These are phyloP conservation scores for Domatiomyces globalis DNA, from an alignment of 2,329 filamentous ascomycete genomes.

Conservation along the genomic window DNA sequence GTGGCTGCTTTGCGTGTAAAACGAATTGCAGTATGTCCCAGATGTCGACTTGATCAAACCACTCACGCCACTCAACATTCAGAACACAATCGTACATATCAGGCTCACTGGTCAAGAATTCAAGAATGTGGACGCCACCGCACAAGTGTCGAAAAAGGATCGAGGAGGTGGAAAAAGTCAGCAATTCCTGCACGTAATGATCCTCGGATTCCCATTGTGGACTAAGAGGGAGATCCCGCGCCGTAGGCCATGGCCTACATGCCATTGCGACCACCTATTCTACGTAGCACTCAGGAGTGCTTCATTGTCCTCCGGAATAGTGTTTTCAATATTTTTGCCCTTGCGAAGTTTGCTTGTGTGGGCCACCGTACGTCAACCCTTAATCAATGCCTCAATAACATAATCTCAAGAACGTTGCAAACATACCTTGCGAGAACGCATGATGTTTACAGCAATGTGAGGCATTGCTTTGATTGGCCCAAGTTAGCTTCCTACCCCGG, in stretches of 20 bases:
- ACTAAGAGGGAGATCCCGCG: slow-evolving; percentile 47
- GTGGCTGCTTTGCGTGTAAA: slow-evolving; percentile 42
- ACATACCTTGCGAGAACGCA: background rate
- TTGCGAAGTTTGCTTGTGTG: background rate
- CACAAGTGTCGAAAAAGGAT: slow-evolving; percentile 76
- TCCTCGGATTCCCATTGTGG: slow-evolving; percentile 57
- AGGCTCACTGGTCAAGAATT: slow-evolving; percentile 80
- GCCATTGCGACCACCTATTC: background rate
- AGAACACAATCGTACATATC: slow-evolving; percentile 68
- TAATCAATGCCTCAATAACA: too few species aligned
- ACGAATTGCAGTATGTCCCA: slow-evolving; percentile 68
- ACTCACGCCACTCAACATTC: slow-evolving; percentile 66
- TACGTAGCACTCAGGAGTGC: background rate
- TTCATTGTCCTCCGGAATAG: too few species aligned
- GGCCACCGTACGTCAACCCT: background rate
- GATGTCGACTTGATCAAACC: slow-evolving; percentile 56
- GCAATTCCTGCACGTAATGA: slow-evolving; percentile 62
- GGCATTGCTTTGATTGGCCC: too few species aligned
- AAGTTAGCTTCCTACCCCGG: background rate
- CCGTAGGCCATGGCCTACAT: background rate
- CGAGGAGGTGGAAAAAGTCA: slow-evolving; percentile 61
- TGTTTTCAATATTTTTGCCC: background rate
- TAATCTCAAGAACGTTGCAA: background rate
- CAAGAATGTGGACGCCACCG: slow-evolving; percentile 90
- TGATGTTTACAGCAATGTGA: background rate